Conservation (phyloP, 2,329 filamentous ascomycete species). For the Thelonectria olida region DNA sequence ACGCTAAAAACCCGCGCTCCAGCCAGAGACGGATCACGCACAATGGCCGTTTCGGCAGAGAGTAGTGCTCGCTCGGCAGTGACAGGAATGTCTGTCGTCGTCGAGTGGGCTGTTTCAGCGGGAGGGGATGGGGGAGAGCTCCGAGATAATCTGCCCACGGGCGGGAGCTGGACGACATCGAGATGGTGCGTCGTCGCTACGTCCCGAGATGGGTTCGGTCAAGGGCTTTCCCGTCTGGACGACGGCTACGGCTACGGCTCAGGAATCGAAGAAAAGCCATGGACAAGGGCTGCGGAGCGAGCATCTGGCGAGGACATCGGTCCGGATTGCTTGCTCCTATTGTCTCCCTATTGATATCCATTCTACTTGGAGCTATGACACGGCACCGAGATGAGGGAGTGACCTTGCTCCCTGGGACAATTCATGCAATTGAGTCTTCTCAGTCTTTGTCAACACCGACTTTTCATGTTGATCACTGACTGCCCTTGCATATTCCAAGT, state of each 20-base stretch:
- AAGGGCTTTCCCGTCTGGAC: neutral
- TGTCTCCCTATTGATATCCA: conserved; percentile 12
- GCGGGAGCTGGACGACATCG: neutral
- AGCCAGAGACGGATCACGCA: neutral
- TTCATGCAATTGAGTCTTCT: neutral
- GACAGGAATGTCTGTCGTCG: neutral
- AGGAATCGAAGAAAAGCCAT: neutral
- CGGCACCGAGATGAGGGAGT: neutral
- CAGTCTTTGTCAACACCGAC: neutral
- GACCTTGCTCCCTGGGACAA: neutral
- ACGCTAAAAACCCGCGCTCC: conserved; percentile 4
- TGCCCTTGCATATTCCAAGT: neutral
- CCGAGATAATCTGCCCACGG: conserved; percentile 5
- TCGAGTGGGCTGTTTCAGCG: conserved; percentile 27
- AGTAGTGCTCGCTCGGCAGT: conserved; percentile 12
- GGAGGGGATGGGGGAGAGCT: conserved; percentile 11
- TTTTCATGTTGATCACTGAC: neutral
- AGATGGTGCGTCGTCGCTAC: neutral
- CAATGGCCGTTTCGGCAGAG: conserved; percentile 15
- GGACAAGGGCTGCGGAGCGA: conserved; percentile 4
- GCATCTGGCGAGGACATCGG: conserved; percentile 2
- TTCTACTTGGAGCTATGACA: neutral
- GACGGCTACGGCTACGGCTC: too few relatives aligned
- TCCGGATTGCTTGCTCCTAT: neutral
- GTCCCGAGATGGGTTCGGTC: neutral